phyloP scores from a whole-genome alignment of 495 filamentous ascomycete genomes.

The Cladorrhinum samala region DNA sequence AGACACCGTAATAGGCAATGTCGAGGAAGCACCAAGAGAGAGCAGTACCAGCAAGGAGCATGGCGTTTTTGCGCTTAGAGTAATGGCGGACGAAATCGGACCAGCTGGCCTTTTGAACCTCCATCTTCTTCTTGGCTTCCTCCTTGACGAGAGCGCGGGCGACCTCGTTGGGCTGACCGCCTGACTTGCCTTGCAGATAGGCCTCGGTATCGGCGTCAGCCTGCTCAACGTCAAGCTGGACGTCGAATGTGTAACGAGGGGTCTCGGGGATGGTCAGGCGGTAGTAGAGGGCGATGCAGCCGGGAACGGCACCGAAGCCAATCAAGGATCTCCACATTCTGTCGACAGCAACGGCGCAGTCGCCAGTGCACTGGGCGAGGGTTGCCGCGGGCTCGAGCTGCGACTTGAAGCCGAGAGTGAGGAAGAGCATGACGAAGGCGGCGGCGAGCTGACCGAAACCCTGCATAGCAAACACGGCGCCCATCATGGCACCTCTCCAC shows the following conservation, averaged over 20 bases:
- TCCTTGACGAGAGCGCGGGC: constrained; percentile 44
- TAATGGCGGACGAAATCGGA: constrained; percentile 61
- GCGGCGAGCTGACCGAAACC: constrained; percentile 70
- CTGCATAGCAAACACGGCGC: constrained; percentile 80
- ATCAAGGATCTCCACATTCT: constrained; percentile 82
- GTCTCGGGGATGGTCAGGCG: constrained; percentile 82
- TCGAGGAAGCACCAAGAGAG: constrained; percentile 67
- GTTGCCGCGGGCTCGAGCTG: constrained; percentile 49
- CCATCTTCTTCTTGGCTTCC: constrained; percentile 40
- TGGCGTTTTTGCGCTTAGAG: constrained; percentile 58
- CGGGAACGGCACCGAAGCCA: constrained; percentile 75
- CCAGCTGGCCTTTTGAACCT: constrained; percentile 58
- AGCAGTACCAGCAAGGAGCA: constrained; percentile 65
- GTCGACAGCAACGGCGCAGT: constrained; percentile 65
- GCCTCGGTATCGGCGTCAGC: constrained; percentile 59
- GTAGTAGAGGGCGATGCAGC: constrained; percentile 70
- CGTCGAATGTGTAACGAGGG: constrained; percentile 73
- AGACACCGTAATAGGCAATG: constrained; percentile 65
- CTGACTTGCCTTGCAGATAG: constrained; percentile 51
- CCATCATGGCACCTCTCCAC: constrained; percentile 76
- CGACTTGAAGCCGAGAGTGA: constrained; percentile 67
- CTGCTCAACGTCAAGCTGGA: constrained; percentile 69
- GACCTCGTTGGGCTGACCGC: constrained; percentile 59
- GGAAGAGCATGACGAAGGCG: constrained; percentile 64
- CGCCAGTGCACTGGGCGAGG: constrained; percentile 52